phyloP scores from a whole-genome alignment of 1,284 basidiomycete species.

The Ustilago bromivora region DNA sequence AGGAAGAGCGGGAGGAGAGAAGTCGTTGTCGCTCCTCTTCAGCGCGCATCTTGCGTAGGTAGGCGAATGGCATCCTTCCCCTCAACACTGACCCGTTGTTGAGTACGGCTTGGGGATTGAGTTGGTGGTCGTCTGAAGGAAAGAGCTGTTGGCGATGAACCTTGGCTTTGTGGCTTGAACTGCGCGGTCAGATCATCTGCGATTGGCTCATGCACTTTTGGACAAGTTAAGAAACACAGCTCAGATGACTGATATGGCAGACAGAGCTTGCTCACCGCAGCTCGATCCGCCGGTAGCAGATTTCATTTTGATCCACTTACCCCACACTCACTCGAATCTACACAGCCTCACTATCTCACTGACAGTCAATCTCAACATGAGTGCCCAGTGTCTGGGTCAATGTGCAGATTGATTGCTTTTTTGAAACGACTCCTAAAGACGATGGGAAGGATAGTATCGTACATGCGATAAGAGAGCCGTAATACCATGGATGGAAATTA shows the following conservation, averaged over 20 bases:
- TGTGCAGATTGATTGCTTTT: conserved; percentile 55
- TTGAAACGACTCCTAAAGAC: conserved; percentile 41
- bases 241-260: too few species aligned
- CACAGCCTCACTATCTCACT: not conserved
- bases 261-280: not conserved
- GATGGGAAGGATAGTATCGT: conserved; percentile 34
- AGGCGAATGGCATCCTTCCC: conserved; percentile 23
- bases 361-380: not conserved
- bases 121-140: conserved; percentile 1
- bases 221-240: not conserved
- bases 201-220: not conserved
- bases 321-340: not conserved
- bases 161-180: not conserved
- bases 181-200: not conserved
- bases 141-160: not conserved
- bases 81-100: not conserved
- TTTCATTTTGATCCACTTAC: too few species aligned
- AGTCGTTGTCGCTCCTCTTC: not conserved
- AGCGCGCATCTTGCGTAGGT: conserved; percentile 20
- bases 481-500: conserved; percentile 40
- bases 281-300: too few species aligned
- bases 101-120: not conserved
- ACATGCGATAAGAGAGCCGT: conserved; percentile 37
- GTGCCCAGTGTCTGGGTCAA: conserved; percentile 22
- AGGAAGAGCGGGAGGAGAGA: not conserved